Evolutionary conservation across 176 grass and related monocot species (phyloP).

Genomic region (Carex littledalei): DNA sequence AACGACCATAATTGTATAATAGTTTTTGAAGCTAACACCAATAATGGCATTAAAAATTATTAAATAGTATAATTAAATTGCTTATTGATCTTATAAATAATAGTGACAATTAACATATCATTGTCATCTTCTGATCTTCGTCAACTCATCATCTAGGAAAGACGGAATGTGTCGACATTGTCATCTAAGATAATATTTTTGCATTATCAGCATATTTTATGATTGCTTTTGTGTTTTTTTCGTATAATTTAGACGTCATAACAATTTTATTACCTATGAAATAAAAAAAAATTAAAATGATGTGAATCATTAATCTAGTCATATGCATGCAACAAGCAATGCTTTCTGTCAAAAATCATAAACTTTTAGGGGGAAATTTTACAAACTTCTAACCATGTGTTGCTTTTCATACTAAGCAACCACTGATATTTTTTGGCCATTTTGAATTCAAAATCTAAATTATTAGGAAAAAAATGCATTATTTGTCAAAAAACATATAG

Average conservation of each 20-base stretch:
- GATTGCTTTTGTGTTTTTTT: not conserved
- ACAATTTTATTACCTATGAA: too few relatives aligned
- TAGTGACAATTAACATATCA: not conserved
- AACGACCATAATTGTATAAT: not conserved
- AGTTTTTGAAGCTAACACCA: not conserved
- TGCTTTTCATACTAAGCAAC: too few relatives aligned
- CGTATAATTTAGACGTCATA: too few relatives aligned
- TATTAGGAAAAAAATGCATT: not conserved
- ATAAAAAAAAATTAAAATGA: too few relatives aligned
- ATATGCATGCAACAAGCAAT: too few relatives aligned
- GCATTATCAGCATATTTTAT: not conserved
- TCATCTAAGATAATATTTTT: not conserved
- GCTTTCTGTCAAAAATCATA: not conserved
- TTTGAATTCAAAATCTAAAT: not conserved
- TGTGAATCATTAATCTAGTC: too few relatives aligned
- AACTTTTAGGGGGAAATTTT: not conserved
- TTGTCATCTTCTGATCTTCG: not conserved
- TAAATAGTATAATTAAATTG: not conserved
- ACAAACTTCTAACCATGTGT: not conserved
- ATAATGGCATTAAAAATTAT: not conserved
- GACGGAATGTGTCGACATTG: not conserved
- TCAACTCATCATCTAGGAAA: not conserved
- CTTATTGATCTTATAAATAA: not conserved
- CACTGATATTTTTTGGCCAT: not conserved
- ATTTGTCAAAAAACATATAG: not conserved